A percentile compares a stretch with the other conserved stretches of the same genome.
Conservation (phyloP, 2,329 filamentous ascomycete genomes). For the Talaromyces pinophilus region DNA sequence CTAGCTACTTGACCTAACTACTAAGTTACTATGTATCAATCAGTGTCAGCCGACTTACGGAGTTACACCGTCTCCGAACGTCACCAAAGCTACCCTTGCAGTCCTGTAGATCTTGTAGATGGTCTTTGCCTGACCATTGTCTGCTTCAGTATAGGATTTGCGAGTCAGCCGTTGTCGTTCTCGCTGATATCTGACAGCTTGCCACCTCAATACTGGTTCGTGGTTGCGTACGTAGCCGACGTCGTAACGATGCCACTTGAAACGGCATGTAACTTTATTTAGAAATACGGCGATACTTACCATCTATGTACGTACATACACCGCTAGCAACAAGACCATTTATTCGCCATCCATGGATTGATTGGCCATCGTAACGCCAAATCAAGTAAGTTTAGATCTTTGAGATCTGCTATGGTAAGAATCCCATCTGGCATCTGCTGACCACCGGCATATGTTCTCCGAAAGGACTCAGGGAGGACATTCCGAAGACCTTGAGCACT, state of each 20-base stretch:
- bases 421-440: slow-evolving; percentile 1
- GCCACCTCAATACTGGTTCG: neutral
- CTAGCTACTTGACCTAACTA: neutral
- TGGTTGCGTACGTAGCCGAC: neutral
- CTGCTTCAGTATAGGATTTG: neutral
- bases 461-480: neutral
- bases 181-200: neutral
- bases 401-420: neutral
- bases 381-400: neutral
- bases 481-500: neutral
- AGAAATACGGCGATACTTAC: neutral
- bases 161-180: neutral
- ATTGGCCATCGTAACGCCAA: neutral
- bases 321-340: neutral
- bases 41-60: slow-evolving; percentile 4
- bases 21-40: neutral
- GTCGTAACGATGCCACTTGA: neutral
- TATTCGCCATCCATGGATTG: neutral
- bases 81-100: neutral
- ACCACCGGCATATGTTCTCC: neutral
- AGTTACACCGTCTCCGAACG: neutral
- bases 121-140: neutral
- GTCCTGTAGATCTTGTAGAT: neutral
- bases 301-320: neutral
- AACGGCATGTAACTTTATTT: slow-evolving; percentile 1